Evolutionary conservation across 345 rosid species (phyloP).

Genomic region (Hevea brasiliensis): DNA sequence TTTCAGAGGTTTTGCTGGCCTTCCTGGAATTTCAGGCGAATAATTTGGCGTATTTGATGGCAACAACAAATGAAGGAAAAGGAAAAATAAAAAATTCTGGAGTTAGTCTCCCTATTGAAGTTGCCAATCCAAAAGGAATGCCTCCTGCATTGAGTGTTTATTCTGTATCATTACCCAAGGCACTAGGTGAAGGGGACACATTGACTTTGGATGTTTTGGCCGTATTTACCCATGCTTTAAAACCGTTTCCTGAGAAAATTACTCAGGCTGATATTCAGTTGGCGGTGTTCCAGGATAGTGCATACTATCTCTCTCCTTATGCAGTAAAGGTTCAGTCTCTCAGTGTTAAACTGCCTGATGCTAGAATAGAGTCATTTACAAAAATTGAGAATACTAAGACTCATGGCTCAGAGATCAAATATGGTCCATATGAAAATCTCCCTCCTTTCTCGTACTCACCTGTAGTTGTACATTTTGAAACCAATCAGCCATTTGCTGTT

Average conservation of each 20-base stretch:
- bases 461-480: constrained; percentile 77
- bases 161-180: constrained; percentile 62
- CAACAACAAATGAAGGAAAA: constrained; percentile 54
- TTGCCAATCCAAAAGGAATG: constrained; percentile 44
- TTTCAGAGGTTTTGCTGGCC: constrained; percentile 64
- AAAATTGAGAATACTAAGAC: constrained; percentile 63
- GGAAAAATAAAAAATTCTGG: constrained; percentile 56
- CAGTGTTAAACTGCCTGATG: constrained; percentile 61
- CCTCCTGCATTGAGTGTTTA: constrained; percentile 59
- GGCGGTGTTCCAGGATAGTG: constrained; percentile 74
- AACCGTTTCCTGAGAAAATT: constrained; percentile 83
- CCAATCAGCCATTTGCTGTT: constrained; percentile 78
- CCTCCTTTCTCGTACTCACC: constrained; percentile 67
- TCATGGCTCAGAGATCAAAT: constrained; percentile 78
- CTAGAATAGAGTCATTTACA: constrained; percentile 78
- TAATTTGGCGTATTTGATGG: constrained; percentile 66
- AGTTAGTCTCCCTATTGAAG: constrained; percentile 47
- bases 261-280: constrained; percentile 87
- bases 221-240: constrained; percentile 59
- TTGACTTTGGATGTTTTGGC: constrained; percentile 61
- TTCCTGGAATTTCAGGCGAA: constrained; percentile 70
- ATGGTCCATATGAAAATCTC: constrained; percentile 78
- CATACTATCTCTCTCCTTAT: constrained; percentile 77
- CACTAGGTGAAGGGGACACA: constrained; percentile 55
- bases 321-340: constrained; percentile 68